Evolutionary conservation across 2,329 filamentous ascomycete genomes (phyloP).

Genomic region (Calonectria naviculata): DNA sequence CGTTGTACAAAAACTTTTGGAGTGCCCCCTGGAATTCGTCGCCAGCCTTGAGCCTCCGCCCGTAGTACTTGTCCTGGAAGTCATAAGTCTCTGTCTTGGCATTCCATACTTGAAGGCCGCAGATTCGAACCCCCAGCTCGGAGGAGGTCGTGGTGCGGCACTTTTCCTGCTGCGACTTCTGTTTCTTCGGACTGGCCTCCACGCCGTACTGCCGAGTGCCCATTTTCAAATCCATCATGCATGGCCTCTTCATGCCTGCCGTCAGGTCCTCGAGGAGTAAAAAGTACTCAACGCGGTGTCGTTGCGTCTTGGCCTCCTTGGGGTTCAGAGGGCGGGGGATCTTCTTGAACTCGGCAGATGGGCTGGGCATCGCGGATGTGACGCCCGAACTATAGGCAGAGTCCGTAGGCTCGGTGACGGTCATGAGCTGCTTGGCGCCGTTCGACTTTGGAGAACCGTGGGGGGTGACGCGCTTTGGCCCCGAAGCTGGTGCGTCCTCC

Average conservation of each 20-base stretch:
- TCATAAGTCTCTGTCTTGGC: conserved; percentile 83
- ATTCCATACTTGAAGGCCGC: conserved; percentile 97
- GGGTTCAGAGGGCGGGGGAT: conserved; percentile 76
- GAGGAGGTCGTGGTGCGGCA: conserved; percentile 92
- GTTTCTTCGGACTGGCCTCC: conserved; percentile 91
- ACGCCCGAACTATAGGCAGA: conserved; percentile 41
- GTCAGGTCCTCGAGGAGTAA: conserved; percentile 94
- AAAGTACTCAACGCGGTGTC: conserved; percentile 87
- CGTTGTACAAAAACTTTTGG: conserved; percentile 91
- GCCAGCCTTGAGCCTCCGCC: conserved; percentile 87
- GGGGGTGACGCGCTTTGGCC: neutral
- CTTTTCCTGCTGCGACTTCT: conserved; percentile 91
- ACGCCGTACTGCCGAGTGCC: conserved; percentile 97
- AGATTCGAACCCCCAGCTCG: conserved; percentile 91
- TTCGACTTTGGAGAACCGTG: conserved; percentile 20
- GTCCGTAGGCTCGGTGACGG: conserved; percentile 46
- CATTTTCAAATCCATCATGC: conserved; percentile 99
- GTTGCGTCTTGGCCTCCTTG: conserved; percentile 77
- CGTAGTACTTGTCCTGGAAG: conserved; percentile 99
- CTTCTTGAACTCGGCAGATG: conserved; percentile 49
- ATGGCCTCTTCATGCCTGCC: conserved; percentile 94
- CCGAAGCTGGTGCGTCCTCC: conserved; percentile 27
- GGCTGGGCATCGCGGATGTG: conserved; percentile 51
- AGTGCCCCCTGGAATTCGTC: conserved; percentile 89
- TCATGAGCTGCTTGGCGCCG: conserved; percentile 19